Evolutionary conservation across 768 basidiomycete species (phyloP).

Genomic region (Mycena leptocephala): DNA sequence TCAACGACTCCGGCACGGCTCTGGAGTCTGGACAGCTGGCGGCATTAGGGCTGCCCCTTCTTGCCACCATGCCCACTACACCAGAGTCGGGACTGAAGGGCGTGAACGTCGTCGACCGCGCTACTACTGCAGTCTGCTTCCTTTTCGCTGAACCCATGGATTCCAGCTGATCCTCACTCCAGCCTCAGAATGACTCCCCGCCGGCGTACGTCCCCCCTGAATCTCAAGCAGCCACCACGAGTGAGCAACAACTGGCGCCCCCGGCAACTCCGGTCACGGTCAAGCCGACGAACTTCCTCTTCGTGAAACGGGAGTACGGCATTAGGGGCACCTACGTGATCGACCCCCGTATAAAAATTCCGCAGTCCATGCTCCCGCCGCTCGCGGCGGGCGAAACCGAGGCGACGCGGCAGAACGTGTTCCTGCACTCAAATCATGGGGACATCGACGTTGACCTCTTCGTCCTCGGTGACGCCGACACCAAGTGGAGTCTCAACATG

Average conservation of each 20-base stretch:
- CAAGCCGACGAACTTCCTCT: constrained; percentile 7
- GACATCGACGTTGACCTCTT: too few species aligned
- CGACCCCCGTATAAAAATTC: constrained; percentile 6
- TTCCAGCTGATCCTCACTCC: background rate
- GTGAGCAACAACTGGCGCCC: background rate
- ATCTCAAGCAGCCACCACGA: constrained; percentile 3
- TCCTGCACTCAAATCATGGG: too few species aligned
- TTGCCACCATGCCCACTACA: constrained; percentile 5
- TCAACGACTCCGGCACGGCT: background rate
- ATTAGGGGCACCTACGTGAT: background rate
- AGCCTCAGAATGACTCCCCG: background rate
- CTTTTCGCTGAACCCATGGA: background rate
- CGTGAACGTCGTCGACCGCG: background rate
- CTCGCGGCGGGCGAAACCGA: too few species aligned
- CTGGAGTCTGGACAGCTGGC: background rate
- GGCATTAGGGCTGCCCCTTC: background rate
- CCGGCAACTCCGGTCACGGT: background rate
- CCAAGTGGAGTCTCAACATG: too few species aligned
- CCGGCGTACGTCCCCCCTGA: background rate
- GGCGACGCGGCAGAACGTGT: too few species aligned
- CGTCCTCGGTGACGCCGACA: too few species aligned
- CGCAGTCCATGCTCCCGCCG: too few species aligned
- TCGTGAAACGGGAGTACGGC: background rate
- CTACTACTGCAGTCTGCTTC: constrained; percentile 1
- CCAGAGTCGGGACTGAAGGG: too few species aligned